A percentile compares a stretch with the other conserved stretches of the same genome.
These are phyloP conservation scores for Phytomonas sp. DNA, from an alignment of 208 protist species.

Conservation along the genomic window DNA sequence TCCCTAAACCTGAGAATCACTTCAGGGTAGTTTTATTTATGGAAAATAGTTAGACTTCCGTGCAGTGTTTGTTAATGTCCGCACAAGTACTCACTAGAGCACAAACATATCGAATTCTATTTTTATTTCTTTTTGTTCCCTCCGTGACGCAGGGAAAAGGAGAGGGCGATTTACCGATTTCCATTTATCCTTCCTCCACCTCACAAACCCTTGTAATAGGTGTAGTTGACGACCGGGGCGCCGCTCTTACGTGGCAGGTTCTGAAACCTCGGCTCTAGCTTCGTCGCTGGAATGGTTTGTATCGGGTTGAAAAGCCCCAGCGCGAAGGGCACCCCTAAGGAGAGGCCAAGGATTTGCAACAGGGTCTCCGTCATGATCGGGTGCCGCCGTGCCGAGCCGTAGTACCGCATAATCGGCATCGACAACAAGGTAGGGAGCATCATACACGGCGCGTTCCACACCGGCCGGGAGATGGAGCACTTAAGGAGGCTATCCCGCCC, in stretches of 20 bases:
- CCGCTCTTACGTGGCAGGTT: conserved; percentile 55
- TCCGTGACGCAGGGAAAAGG: not conserved
- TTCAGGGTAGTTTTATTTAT: too few relatives aligned
- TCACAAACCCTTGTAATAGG: conserved; percentile 85
- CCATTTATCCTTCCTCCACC: not conserved
- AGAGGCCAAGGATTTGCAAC: conserved; percentile 64
- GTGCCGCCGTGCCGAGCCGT: conserved; percentile 18
- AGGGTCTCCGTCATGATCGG: conserved; percentile 34
- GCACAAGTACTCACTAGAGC: too few relatives aligned
- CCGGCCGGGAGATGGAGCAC: conserved; percentile 64
- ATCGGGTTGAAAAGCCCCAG: conserved; percentile 55
- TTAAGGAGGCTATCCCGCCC: conserved; percentile 72
- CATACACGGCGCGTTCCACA: conserved; percentile 83
- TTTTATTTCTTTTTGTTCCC: too few relatives aligned
- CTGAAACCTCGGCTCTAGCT: conserved; percentile 57
- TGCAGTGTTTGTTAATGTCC: too few relatives aligned
- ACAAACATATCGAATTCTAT: too few relatives aligned
- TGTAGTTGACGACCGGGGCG: conserved; percentile 45
- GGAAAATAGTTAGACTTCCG: too few relatives aligned
- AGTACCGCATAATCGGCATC: conserved; percentile 40
- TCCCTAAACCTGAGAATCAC: too few relatives aligned
- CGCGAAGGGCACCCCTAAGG: conserved; percentile 60
- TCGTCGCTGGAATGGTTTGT: conserved; percentile 37
- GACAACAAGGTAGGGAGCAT: conserved; percentile 83
- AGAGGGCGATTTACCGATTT: too few relatives aligned